Evolutionary conservation across 169 alveolate species (phyloP).

Genomic region (Plasmodium yoelii): DNA sequence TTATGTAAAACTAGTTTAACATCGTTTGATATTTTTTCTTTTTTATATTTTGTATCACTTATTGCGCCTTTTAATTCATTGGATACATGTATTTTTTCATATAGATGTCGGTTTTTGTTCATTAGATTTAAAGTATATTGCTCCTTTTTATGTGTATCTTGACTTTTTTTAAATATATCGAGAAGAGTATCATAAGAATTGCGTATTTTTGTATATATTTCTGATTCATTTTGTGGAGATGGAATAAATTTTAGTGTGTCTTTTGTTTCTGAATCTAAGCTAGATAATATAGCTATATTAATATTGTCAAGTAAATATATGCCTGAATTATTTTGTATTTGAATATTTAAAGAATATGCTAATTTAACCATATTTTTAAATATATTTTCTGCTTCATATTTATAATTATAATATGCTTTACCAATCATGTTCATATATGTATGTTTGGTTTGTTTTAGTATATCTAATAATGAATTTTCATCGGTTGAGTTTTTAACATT

Average conservation of each 20-base stretch:
- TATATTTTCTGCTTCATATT: slow-evolving; percentile 1
- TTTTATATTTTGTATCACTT: neutral
- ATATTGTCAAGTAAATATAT: neutral
- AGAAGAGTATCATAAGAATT: neutral
- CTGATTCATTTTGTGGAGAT: neutral
- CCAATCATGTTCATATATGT: neutral
- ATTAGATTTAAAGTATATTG: neutral
- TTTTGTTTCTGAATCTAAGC: neutral
- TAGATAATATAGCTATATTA: neutral
- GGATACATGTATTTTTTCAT: neutral
- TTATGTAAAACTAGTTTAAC: neutral
- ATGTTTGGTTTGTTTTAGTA: neutral
- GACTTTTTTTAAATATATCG: neutral
- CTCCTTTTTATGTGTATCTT: neutral
- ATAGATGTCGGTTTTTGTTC: neutral
- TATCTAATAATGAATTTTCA: neutral
- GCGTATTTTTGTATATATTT: neutral
- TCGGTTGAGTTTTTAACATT: neutral
- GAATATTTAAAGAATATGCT: neutral
- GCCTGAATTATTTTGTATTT: neutral
- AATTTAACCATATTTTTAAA: neutral
- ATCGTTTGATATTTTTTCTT: neutral
- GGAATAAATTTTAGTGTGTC: neutral
- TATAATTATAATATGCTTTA: neutral
- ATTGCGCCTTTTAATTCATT: slow-evolving; percentile 10